Evolutionary conservation across 1,139 yeast species (phyloP), one percentile per base, ranked within the genome.

Genomic region (Hyphopichia burtonii): DNA sequence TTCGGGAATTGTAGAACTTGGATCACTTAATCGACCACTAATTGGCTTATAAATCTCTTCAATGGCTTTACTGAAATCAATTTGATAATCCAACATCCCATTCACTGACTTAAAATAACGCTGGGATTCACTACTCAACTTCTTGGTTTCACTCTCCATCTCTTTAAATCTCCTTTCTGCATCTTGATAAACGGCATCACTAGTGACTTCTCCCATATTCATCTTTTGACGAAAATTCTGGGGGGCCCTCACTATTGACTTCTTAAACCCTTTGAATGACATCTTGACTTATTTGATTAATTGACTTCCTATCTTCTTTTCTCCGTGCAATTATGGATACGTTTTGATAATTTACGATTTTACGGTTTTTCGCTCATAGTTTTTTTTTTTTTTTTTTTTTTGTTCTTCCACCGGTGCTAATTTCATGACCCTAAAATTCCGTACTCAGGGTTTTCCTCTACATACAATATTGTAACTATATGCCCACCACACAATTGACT

Each of bases 11-110:
- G 89, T 62, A 6, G 95, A 79, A 56, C 82, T 85, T 8, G 98
- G 97, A 59, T 93, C 98, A 12, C 94, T 83, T 63, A 87, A 71
- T 47, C 91, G 80, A 30, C 99, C 99, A 44, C 93, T 82, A 49
- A 93, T 93, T 2, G 99, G 99, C 66, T 91, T 89, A 71, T 90
- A 93, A 44, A 93, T 87, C 59, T 91, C 97, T 63, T 90, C 97
- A 66, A 94, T 89, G 2, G 96, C 95, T 56, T 84, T 84, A 31
- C 96, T 85, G 61, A 91, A 93, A 46, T 91, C 97, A 52, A 91
- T 86, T 63, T 93, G 99, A 63, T 86, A 94, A 49, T 82, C 85
- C 54, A 93, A 72, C 96, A 93, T 90, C 33, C 94, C 96, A 57
- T 88, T 89, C 45, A 93, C 96, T 0, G 99, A 96, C 34, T 78